These are phyloP conservation scores for Amphibolis antarctica DNA, from an alignment of 106 monocot genomes.

Conservation along the genomic window DNA sequence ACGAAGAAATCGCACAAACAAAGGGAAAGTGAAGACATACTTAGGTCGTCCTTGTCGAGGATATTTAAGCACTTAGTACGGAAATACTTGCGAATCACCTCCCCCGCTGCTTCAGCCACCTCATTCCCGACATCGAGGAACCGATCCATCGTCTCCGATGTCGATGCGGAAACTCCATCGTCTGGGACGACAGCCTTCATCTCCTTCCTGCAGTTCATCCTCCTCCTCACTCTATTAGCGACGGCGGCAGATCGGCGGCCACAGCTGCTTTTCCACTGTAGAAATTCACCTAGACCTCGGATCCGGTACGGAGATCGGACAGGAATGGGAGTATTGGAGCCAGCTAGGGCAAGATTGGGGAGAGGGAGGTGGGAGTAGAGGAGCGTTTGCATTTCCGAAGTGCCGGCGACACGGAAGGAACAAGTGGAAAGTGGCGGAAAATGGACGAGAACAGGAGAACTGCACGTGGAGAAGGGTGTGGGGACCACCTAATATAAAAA, in stretches of 20 bases:
- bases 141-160: slow-evolving; percentile 23
- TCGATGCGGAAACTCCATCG: neutral
- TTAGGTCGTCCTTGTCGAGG: slow-evolving; percentile 79
- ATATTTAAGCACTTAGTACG: slow-evolving; percentile 56
- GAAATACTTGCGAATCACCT: slow-evolving; percentile 82
- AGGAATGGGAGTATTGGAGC: neutral
- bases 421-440: no score
- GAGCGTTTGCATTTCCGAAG: neutral
- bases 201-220: neutral
- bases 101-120: slow-evolving; percentile 68
- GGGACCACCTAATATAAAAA: no score
- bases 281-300: neutral
- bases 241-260: neutral
- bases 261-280: neutral
- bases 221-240: neutral
- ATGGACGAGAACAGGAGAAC: no score
- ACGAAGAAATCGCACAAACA: neutral
- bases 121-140: slow-evolving; percentile 54
- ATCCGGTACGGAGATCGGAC: neutral
- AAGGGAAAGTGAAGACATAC: slow-evolving; percentile 18
- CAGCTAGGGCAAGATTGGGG: neutral
- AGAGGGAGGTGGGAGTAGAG: neutral
- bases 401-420: neutral
- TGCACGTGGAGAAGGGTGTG: no score
- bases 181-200: slow-evolving; percentile 1